Percentiles rank a stretch among this genome's conserved stretches.
phyloP scores from a whole-genome alignment of 2,329 filamentous ascomycete genomes.

The Pyrenochaeta sp. region DNA sequence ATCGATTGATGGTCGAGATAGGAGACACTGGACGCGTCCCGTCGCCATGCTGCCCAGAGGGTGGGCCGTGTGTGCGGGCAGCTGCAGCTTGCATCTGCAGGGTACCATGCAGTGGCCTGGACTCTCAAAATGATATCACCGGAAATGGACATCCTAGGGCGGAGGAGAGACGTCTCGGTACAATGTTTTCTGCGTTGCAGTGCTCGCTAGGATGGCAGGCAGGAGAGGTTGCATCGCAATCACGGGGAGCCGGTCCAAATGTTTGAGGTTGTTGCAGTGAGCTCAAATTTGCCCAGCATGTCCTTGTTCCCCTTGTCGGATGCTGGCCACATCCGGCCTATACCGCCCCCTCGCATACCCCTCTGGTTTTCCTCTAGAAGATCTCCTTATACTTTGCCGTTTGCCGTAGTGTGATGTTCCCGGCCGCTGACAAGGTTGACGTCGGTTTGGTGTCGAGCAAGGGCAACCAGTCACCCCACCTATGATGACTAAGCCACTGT shows the following conservation, averaged over 20 bases:
- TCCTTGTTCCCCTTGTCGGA: neutral
- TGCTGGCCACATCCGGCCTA: neutral
- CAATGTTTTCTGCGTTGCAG: too few relatives aligned
- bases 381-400: neutral
- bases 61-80: conserved; percentile 17
- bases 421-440: conserved; percentile 9
- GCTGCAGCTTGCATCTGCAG: conserved; percentile 16
- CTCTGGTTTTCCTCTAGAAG: neutral
- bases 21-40: conserved; percentile 6
- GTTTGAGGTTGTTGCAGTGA: too few relatives aligned
- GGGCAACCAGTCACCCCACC: conserved; percentile 20
- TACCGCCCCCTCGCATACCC: neutral
- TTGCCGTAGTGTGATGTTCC: neutral
- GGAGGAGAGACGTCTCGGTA: neutral
- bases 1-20: conserved; percentile 5
- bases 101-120: neutral
- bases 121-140: neutral
- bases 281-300: neutral
- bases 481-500: conserved; percentile 31
- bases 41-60: conserved; percentile 8
- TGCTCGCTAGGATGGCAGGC: neutral
- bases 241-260: too few relatives aligned
- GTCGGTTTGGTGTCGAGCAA: neutral
- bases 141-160: neutral
- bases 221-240: neutral